phyloP scores from a whole-genome alignment of 768 basidiomycete genomes.

The Leccinum subgranulosum region DNA sequence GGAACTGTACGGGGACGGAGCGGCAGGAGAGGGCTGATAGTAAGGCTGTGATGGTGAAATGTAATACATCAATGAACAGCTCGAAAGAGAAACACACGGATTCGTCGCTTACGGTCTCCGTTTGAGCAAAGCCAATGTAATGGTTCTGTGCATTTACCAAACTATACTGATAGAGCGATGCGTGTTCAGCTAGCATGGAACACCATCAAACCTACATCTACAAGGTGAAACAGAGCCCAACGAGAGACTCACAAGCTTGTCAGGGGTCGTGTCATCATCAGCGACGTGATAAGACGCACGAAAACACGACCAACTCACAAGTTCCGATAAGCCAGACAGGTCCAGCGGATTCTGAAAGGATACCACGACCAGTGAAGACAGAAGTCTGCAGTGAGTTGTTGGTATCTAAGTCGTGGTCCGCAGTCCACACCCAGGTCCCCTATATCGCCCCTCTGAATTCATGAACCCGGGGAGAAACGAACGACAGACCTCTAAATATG shows the following conservation, averaged over 20 bases:
- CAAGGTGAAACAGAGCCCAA: conserved; percentile 27
- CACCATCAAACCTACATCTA: background rate
- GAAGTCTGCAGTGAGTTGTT: conserved; percentile 44
- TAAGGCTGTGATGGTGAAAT: conserved; percentile 36
- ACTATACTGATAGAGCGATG: conserved; percentile 48
- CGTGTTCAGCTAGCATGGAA: conserved; percentile 40
- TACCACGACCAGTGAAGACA: conserved; percentile 67
- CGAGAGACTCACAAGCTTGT: conserved; percentile 29
- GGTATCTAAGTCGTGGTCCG: conserved; percentile 63
- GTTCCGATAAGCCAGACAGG: conserved; percentile 84
- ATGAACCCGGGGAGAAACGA: background rate
- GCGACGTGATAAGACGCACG: conserved; percentile 4
- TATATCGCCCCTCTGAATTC: conserved; percentile 19
- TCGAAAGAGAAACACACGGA: background rate
- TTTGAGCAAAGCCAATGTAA: conserved; percentile 50
- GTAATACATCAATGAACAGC: background rate
- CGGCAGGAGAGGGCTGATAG: conserved; percentile 44
- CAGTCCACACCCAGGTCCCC: conserved; percentile 80
- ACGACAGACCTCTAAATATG: conserved; percentile 56
- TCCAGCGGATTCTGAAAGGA: conserved; percentile 70
- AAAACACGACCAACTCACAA: conserved; percentile 12
- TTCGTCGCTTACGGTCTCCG: conserved; percentile 40
- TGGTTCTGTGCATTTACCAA: conserved; percentile 42
- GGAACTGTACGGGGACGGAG: conserved; percentile 40
- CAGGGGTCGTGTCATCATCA: conserved; percentile 28